Base-by-base conservation (phyloP, 768 basidiomycete species). In the Kondoa malvinella region DNA sequence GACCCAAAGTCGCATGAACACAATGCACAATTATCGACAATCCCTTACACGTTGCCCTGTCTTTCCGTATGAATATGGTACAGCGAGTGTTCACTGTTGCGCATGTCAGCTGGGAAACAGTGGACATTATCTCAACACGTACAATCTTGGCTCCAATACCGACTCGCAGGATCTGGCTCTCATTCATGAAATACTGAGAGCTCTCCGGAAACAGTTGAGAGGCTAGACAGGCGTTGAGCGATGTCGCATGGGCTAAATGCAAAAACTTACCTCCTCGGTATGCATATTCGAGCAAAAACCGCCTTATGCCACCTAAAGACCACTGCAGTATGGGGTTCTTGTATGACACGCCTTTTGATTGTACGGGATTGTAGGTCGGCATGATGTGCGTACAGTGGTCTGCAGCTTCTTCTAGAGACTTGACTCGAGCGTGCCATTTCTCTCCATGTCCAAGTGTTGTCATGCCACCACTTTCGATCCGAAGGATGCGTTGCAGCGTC, bases 371-470 rank as follows among this genome's bases (percentile, higher is more conserved):
- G 30, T 63, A 63, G 61, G 3, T 29, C 12, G 61, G 61, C 8
- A 63, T 32, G 32, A 63, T 63, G n/a, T 63, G 61, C 3, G 61
- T 63, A 33, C 61, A 63, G 61, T 27, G 16, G 17, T 63, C 61
- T 63, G 61, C 61, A 21, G 61, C 61, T 14, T 31, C 61, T 63
- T 63, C 29, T 12, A 63, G 27, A 3, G 16, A 2, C n/a, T 63
- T 27, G 3, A 63, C 15, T 27, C 61, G 16, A 33, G 61, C 61
- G 31, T 63, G 61, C 29, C 15, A 63, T 27, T 31, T 31, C 30
- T 63, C 61, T 16, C 61, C 61, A 33, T 63, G 61, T 17, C 33
- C 33, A 29, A 63, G 61, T 4, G 61, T 30, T 27, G 27, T 30
- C 12, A 21, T 33, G 27, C 61, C 61, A 12, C 61, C 29, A 21